Evolutionary conservation across 2,329 filamentous ascomycete genomes (phyloP).

Genomic region (Emericellopsis cladophorae): DNA sequence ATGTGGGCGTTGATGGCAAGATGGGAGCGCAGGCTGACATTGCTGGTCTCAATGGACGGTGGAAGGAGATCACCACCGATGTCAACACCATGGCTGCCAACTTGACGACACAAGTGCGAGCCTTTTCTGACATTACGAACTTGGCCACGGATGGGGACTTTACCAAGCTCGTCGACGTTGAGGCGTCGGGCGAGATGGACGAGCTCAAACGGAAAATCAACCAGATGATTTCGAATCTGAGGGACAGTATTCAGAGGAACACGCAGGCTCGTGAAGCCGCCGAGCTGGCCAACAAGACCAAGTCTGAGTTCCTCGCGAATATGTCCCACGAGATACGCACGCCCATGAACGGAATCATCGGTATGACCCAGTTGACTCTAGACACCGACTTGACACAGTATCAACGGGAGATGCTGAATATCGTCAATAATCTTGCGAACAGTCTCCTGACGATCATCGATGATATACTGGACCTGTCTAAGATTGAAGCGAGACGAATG

Average conservation of each 20-base stretch:
- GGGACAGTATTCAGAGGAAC: constrained; percentile 94
- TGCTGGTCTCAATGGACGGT: constrained; percentile 80
- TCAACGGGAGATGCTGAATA: constrained; percentile 96
- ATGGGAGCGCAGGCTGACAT: constrained; percentile 97
- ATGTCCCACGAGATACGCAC: constrained; percentile 99
- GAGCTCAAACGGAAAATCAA: constrained; percentile 99
- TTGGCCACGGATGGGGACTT: constrained; percentile 95
- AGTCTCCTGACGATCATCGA: constrained; percentile 91
- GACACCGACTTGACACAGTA: constrained; percentile 73
- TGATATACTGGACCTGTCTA: constrained; percentile 60
- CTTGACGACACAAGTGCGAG: constrained; percentile 85
- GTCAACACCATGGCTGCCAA: constrained; percentile 84
- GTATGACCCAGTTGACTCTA: constrained; percentile 92
- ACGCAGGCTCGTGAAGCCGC: constrained; percentile 91
- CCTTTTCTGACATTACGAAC: constrained; percentile 98
- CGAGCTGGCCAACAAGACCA: constrained; percentile 93
- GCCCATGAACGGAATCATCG: constrained; percentile 94
- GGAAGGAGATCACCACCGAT: constrained; percentile 97
- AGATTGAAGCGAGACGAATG: constrained; percentile 94
- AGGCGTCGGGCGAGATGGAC: constrained; percentile 98
- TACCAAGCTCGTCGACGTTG: constrained; percentile 90
- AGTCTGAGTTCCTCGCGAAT: constrained; percentile 95
- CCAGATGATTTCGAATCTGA: constrained; percentile 92
- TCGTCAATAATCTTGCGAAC: constrained; percentile 92
- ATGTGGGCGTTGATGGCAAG: constrained; percentile 94